Conservation (phyloP, 2,329 filamentous ascomycete species). For the Neofusicoccum sp. region DNA sequence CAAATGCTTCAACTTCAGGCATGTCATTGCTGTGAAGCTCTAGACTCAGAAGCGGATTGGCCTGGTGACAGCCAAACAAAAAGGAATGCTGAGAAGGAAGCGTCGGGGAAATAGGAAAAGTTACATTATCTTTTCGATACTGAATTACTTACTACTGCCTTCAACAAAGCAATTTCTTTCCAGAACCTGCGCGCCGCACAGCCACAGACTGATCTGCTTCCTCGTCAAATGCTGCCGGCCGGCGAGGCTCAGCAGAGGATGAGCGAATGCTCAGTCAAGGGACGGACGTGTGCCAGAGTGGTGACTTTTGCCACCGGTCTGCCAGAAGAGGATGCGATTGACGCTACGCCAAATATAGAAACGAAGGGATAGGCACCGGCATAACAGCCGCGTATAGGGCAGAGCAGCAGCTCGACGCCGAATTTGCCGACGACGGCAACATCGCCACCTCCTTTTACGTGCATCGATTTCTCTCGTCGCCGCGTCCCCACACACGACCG, state of each 20-base stretch:
- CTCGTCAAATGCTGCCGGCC: not conserved
- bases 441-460: constrained; percentile 9
- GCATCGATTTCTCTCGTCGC: not conserved
- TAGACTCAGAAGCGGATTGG: no score
- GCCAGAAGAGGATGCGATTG: constrained; percentile 11
- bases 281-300: not conserved
- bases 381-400: not conserved
- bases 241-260: not conserved
- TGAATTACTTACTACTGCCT: not conserved
- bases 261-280: not conserved
- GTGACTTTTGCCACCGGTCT: not conserved
- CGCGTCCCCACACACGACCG: no score
- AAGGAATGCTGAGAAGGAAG: not conserved
- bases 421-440: not conserved
- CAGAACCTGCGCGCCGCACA: no score
- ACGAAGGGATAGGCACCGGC: not conserved
- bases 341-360: constrained; percentile 5
- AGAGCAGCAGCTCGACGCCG: not conserved
- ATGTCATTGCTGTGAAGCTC: no score
- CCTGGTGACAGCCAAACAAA: not conserved
- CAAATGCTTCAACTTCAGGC: no score
- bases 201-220: not conserved
- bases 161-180: not conserved
- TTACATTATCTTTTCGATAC: not conserved
- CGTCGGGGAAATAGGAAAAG: not conserved